Percentiles rank a stretch among this genome's conserved stretches.
Evolutionary conservation across 2,329 filamentous ascomycete species (phyloP).

Genomic region (Penicillium griseofulvum): DNA sequence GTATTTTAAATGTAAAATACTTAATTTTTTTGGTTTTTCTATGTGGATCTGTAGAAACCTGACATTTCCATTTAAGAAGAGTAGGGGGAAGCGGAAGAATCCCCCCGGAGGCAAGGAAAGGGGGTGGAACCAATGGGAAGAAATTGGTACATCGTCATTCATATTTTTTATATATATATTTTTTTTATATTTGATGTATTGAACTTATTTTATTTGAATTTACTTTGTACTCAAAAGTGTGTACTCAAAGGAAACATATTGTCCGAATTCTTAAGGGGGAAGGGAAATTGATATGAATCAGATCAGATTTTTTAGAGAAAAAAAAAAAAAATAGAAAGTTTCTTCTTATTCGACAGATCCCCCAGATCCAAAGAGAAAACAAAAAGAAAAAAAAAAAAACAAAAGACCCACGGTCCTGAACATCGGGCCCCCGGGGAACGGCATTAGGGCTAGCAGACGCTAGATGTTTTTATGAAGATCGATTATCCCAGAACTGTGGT

Average conservation of each 20-base stretch:
- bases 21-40: conserved; percentile 9
- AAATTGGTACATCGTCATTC: conserved; percentile 16
- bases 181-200: background rate
- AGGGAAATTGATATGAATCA: background rate
- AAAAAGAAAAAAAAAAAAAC: background rate
- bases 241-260: no score
- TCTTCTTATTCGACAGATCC: conserved; percentile 20
- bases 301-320: conserved; percentile 4
- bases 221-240: no score
- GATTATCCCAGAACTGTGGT: conserved; percentile 35
- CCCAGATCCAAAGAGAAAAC: conserved; percentile 11
- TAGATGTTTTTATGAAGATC: conserved; percentile 28
- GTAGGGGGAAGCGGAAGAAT: conserved; percentile 17
- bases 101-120: conserved; percentile 19
- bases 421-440: conserved; percentile 38
- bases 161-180: background rate
- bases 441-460: conserved; percentile 17
- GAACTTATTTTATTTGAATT: no score
- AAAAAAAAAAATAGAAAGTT: conserved; percentile 7
- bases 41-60: conserved; percentile 9
- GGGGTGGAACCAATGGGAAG: conserved; percentile 17
- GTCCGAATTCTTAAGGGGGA: no score
- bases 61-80: conserved; percentile 12
- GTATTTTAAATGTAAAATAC: background rate
- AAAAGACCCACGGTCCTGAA: conserved; percentile 30